Base-by-base conservation (phyloP, 2,329 filamentous ascomycete species). In the Ilyonectria sp. region DNA sequence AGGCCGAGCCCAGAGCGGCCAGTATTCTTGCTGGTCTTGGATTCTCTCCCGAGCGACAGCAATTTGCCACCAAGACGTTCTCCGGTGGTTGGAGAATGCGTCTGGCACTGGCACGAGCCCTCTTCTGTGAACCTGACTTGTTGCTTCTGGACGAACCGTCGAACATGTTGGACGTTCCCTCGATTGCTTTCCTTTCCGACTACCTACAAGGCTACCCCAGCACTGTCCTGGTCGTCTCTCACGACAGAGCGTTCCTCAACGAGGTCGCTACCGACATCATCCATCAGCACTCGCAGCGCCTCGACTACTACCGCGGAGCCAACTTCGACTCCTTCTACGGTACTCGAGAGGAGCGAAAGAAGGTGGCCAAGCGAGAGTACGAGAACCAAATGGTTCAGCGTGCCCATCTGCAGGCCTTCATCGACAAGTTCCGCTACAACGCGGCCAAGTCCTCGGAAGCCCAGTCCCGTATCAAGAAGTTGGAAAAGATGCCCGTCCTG, bases 131-230 rank as follows among this genome's bases (percentile, higher is more conserved):
- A 81, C 96, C 96, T 49, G 96, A 99, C 83, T 86, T 99, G 59
- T 85, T 99, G 67, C 88, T 99, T 80, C 94, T 99, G 75, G 96
- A 99, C 86, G 96, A 99, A 90, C 96, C 96, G 84, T 98, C 95
- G 63, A 98, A 98, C 91, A 98, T 98, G 95, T 94, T 99, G 94
- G 96, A 98, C 83, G 96, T 99, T 65, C 96, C 96, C n/a, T 98
- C 96, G 26, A 98, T 99, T 79, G 97, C 96, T 63, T 99, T 98
- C 89, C 89, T 99, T 80, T 93, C 95, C 54, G 95, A 95, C 78
- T 99, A 99, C 79, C 92, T 99, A 9, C 95, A 98, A 81, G 87
- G 86, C 55, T 99, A 99, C 79, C 95, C 95, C 44, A 97, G 94
- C 82, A 98, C 96, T 2, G 91, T 99, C 31, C 87, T 99, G 15